A percentile compares a stretch with the other conserved stretches of the same genome.
Conservation (phyloP, 164 flowering plant genomes). For the Magnolia kwangsiensis region DNA sequence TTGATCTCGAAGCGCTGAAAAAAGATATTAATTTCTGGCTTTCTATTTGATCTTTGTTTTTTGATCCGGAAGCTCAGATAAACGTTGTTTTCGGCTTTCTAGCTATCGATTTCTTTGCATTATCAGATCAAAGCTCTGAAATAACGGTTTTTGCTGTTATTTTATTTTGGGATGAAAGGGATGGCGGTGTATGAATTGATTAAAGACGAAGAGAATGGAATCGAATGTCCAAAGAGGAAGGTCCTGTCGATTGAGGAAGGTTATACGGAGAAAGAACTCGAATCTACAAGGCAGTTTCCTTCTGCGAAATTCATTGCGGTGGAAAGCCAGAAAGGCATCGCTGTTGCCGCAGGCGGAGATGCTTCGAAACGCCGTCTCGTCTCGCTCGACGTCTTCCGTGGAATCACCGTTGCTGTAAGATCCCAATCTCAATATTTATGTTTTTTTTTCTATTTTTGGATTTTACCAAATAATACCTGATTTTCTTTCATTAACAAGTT, state of each 20-base stretch:
- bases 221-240: background rate
- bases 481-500: background rate
- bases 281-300: background rate
- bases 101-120: background rate
- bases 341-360: constrained; percentile 3
- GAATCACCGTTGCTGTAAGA: constrained; percentile 66
- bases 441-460: background rate
- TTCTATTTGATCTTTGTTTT: too few relatives aligned
- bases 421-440: background rate
- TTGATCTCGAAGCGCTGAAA: too few relatives aligned
- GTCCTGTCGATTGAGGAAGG: constrained; percentile 11
- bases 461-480: background rate
- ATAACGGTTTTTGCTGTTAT: too few relatives aligned
- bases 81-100: background rate
- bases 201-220: constrained; percentile 19
- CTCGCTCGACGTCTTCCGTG: constrained; percentile 74
- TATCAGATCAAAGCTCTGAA: too few relatives aligned
- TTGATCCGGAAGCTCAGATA: background rate
- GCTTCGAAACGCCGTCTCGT: constrained; percentile 40
- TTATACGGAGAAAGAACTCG: constrained; percentile 19
- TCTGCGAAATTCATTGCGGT: constrained; percentile 2
- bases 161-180: background rate
- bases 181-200: constrained; percentile 32
- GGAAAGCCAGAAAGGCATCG: background rate
- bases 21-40: too few relatives aligned